Percentiles rank a stretch among this genome's conserved stretches.
Conservation (phyloP, 306 rosid species). For the Begonia peltatifolia region DNA sequence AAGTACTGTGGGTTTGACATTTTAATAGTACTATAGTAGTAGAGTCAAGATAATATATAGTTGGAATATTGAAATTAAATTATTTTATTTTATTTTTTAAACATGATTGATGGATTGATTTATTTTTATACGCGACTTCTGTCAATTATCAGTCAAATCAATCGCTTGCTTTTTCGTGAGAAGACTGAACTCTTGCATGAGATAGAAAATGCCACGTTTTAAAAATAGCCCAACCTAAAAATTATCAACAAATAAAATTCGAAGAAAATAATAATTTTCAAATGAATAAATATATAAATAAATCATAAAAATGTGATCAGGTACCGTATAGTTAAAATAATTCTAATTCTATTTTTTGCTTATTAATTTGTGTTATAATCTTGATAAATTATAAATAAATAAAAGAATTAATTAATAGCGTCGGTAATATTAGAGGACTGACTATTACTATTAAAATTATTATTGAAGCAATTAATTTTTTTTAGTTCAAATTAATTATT, state of each 20-base stretch:
- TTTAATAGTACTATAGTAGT: background rate
- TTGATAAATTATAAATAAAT: no score
- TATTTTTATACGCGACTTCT: background rate
- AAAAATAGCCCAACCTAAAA: background rate
- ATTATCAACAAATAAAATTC: no score
- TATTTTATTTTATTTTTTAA: background rate
- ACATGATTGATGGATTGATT: background rate
- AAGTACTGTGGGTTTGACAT: background rate
- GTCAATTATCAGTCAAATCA: background rate
- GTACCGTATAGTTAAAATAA: no score
- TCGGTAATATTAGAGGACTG: no score
- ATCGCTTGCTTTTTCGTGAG: background rate
- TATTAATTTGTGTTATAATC: no score
- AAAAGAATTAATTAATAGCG: no score
- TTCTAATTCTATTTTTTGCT: no score
- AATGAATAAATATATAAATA: no score
- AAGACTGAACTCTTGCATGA: background rate
- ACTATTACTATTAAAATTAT: no score
- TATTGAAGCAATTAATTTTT: no score
- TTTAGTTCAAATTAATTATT: no score
- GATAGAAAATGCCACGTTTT: background rate
- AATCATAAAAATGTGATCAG: no score
- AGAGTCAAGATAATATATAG: background rate
- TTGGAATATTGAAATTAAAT: background rate
- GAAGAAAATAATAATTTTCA: background rate